phyloP scores from a whole-genome alignment of 176 grass and related monocot genomes.

The Oryza longistaminata region DNA sequence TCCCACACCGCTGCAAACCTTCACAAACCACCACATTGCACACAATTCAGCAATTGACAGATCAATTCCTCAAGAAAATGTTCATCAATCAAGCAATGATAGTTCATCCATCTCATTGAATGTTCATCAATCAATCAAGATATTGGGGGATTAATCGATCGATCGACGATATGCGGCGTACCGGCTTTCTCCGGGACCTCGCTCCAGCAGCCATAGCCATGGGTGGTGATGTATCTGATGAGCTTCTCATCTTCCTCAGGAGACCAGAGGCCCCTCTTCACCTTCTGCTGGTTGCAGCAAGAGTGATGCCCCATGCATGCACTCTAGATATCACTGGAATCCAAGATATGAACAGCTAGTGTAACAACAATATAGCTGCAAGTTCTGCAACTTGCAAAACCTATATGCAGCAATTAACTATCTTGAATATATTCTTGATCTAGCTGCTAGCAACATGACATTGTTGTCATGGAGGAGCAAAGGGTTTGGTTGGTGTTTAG shows the following conservation, averaged over 20 bases:
- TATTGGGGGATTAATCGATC: neutral
- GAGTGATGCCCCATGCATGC: slow-evolving; percentile 85
- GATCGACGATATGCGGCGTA: slow-evolving; percentile 2
- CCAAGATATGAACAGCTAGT: slow-evolving; percentile 9
- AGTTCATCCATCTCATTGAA: too few relatives aligned
- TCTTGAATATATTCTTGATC: neutral
- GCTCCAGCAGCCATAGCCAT: slow-evolving; percentile 98
- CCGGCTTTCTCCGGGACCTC: slow-evolving; percentile 99
- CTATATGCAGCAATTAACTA: slow-evolving; percentile 9
- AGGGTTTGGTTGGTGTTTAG: slow-evolving; percentile 54
- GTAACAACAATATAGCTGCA: neutral
- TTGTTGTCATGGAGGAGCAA: slow-evolving; percentile 29
- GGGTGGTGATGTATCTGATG: slow-evolving; percentile 94
- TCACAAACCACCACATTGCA: slow-evolving; percentile 27
- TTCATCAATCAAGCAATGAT: neutral
- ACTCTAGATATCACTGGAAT: slow-evolving; percentile 33
- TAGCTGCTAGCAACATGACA: slow-evolving; percentile 44
- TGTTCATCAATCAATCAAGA: neutral
- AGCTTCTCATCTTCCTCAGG: slow-evolving; percentile 99
- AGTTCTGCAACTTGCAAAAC: neutral
- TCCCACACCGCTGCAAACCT: slow-evolving; percentile 92
- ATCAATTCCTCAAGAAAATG: neutral
- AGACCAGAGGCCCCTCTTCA: slow-evolving; percentile 97
- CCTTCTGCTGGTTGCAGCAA: slow-evolving; percentile 99
- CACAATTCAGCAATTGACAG: neutral